phyloP scores from a whole-genome alignment of 345 rosid genomes.

The Gossypium stocksii region DNA sequence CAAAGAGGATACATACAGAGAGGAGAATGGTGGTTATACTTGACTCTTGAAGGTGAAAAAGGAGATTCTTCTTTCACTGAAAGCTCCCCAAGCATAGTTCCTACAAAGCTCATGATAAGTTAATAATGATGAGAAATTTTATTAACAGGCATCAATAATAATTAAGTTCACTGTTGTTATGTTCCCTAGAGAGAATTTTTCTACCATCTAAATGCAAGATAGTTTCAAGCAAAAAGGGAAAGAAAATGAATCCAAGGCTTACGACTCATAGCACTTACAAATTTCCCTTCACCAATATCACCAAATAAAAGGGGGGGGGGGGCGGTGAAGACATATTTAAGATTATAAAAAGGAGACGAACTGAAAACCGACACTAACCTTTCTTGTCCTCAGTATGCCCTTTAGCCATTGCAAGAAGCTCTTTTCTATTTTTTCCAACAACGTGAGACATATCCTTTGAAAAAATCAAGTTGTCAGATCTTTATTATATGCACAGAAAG shows the following conservation, averaged over 20 bases:
- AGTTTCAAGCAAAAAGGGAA: constrained; percentile 11
- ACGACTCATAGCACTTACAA: background rate
- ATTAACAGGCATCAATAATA: constrained; percentile 5
- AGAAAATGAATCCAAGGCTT: background rate
- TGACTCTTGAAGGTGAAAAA: constrained; percentile 83
- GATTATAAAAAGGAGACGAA: background rate
- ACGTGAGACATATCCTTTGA: constrained; percentile 91
- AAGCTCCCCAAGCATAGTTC: constrained; percentile 52
- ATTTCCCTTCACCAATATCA: background rate
- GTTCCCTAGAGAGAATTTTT: background rate
- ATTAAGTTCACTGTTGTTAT: background rate
- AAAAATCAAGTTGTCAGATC: background rate
- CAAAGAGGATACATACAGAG: constrained; percentile 15
- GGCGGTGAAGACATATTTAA: constrained; percentile 7
- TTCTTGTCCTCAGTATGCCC: constrained; percentile 80
- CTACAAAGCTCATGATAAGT: constrained; percentile 26
- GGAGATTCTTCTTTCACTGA: constrained; percentile 73
- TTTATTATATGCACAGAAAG: background rate
- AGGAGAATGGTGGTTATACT: constrained; percentile 45
- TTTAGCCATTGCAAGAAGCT: constrained; percentile 98
- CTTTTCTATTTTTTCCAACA: constrained; percentile 85
- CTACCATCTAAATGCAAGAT: background rate
- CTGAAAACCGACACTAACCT: constrained; percentile 36
- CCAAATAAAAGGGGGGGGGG: constrained; percentile 15
- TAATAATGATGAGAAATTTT: background rate